Conservation (phyloP, 352 stramenopile genomes). For the Phytopythium vexans region DNA sequence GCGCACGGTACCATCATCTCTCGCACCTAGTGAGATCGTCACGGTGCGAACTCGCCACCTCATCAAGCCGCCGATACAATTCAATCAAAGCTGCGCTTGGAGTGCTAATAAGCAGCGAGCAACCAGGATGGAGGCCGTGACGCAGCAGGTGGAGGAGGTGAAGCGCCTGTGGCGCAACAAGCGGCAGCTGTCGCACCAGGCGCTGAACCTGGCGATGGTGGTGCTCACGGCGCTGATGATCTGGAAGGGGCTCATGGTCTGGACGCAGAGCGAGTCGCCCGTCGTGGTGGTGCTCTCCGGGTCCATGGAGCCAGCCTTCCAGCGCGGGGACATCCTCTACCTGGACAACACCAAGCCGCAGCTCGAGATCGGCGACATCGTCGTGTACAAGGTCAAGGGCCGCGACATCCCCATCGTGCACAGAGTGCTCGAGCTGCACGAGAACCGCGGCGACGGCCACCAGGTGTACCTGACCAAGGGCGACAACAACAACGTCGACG, state of each 20-base stretch:
- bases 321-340: constrained; percentile 98
- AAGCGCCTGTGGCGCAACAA: constrained; percentile 99
- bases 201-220: constrained; percentile 98
- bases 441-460: constrained; percentile 81
- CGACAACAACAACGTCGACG: constrained; percentile 99
- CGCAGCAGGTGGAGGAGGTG: constrained; percentile 92
- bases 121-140: constrained; percentile 50
- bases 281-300: constrained; percentile 98
- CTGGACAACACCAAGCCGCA: constrained; percentile 93
- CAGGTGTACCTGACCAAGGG: constrained; percentile 98
- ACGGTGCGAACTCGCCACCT: no score
- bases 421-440: constrained; percentile 96
- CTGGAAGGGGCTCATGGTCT: constrained; percentile 98
- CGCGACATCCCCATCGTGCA: constrained; percentile 99
- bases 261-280: constrained; percentile 96
- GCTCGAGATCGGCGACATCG: constrained; percentile 87
- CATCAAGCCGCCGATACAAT: no score
- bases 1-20: no score
- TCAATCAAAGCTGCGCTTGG: no score
- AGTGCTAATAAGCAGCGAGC: not conserved
- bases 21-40: no score
- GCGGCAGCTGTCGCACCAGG: constrained; percentile 95
- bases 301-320: constrained; percentile 99
- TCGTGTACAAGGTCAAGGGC: constrained; percentile 97
- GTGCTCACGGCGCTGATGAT: constrained; percentile 99